A percentile compares a stretch with the other conserved stretches of the same genome.
Evolutionary conservation across 805 yeast species (phyloP).

Genomic region (Sugiyamaella qingdaonensis): DNA sequence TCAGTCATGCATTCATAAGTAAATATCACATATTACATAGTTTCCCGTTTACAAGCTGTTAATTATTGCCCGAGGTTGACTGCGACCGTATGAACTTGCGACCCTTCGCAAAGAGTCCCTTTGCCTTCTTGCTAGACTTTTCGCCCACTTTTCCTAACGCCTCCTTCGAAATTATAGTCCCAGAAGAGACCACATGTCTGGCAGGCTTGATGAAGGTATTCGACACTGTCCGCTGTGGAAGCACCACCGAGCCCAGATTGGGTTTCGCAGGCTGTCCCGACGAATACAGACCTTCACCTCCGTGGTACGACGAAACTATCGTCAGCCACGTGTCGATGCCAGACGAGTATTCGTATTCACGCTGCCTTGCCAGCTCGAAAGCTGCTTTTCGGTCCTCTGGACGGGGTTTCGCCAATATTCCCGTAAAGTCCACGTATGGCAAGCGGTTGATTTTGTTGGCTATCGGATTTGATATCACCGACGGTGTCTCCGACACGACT

Average conservation of each 20-base stretch:
- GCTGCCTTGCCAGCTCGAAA: constrained; percentile 27
- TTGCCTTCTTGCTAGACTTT: constrained; percentile 30
- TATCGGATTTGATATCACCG: neutral
- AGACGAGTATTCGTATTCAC: constrained; percentile 32
- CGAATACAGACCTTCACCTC: constrained; percentile 21
- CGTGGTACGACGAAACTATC: constrained; percentile 12
- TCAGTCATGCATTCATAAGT: neutral
- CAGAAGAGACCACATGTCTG: constrained; percentile 12
- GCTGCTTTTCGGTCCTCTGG: constrained; percentile 28
- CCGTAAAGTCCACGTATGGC: constrained; percentile 33
- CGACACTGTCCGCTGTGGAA: constrained; percentile 20
- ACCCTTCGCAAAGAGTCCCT: constrained; percentile 33
- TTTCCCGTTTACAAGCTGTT: too few relatives aligned
- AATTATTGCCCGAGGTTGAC: neutral
- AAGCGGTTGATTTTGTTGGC: constrained; percentile 27
- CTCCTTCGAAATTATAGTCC: constrained; percentile 16
- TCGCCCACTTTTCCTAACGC: constrained; percentile 30
- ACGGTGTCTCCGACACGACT: neutral
- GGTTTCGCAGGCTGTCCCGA: constrained; percentile 30
- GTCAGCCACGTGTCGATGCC: constrained; percentile 33
- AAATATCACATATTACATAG: too few relatives aligned
- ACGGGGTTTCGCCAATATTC: constrained; percentile 26
- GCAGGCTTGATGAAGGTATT: constrained; percentile 26
- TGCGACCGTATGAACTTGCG: constrained; percentile 23
- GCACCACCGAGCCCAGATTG: constrained; percentile 15